Percentiles rank a stretch among this genome's conserved stretches.
Conservation (phyloP, 108 stramenopile genomes). For the Conticribra weissflogii region DNA sequence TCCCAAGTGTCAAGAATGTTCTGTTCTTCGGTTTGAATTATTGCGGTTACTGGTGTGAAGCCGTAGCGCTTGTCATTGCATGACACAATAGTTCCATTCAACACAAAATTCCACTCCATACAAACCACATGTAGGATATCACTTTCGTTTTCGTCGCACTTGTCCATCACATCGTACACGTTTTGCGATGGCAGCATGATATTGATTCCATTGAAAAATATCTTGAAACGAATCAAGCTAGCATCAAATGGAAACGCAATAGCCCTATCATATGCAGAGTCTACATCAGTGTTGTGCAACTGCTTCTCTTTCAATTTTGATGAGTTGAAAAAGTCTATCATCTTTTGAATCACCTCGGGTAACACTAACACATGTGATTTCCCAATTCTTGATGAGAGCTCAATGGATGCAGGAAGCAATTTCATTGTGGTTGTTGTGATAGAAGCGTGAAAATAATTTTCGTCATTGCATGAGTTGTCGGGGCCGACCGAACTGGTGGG, state of each 20-base stretch:
- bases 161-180: background rate
- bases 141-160: background rate
- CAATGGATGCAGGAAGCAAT: background rate
- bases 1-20: background rate
- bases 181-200: conserved; percentile 11
- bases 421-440: background rate
- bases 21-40: background rate
- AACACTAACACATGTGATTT: background rate
- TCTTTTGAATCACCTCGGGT: background rate
- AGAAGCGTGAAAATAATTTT: background rate
- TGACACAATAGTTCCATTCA: background rate
- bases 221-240: background rate
- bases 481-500: too few relatives aligned
- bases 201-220: background rate
- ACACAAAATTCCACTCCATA: conserved; percentile 5
- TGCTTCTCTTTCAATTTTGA: background rate
- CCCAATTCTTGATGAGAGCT: background rate
- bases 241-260: background rate
- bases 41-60: background rate
- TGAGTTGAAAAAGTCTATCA: background rate
- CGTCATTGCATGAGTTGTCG: too few relatives aligned
- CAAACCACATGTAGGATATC: background rate
- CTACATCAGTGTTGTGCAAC: background rate
- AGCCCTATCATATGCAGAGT: background rate
- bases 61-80: background rate